Conservation (phyloP, 352 stramenopile genomes). For the Globisporangium alternatum region DNA sequence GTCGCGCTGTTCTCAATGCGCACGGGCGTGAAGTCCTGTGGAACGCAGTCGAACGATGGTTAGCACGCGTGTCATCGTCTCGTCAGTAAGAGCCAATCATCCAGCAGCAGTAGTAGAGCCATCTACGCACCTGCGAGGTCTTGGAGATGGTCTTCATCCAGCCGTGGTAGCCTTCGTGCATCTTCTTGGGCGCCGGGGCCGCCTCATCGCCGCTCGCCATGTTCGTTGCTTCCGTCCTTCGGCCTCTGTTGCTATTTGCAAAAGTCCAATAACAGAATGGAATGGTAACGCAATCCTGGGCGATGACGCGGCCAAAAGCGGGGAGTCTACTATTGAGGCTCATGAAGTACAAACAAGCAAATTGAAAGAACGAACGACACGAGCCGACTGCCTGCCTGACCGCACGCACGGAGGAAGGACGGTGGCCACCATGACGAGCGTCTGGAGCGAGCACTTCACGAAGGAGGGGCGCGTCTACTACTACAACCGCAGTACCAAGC, state of each 20-base stretch:
- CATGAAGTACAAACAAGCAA: neutral
- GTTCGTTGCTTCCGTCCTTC: neutral
- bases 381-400: neutral
- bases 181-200: conserved; percentile 36
- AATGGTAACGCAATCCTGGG: neutral
- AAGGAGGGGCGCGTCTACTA: conserved; percentile 87
- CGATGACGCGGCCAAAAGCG: too few species aligned
- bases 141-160: conserved; percentile 88
- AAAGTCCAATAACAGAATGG: neutral
- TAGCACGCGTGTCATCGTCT: neutral
- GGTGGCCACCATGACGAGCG: conserved; percentile 21
- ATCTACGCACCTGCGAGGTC: conserved; percentile 50
- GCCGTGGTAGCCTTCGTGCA: conserved; percentile 82
- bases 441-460: conserved; percentile 85
- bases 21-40: conserved; percentile 73
- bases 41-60: neutral
- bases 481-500: conserved; percentile 86
- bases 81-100: neutral
- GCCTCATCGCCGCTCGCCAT: conserved; percentile 45
- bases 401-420: neutral
- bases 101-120: neutral
- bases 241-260: neutral
- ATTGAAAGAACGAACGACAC: neutral
- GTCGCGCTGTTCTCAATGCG: conserved; percentile 47
- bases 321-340: neutral